Evolutionary conservation across 495 filamentous ascomycete genomes (phyloP), one percentile per base, ranked within the genome.

Genomic region (Neurospora sp.): DNA sequence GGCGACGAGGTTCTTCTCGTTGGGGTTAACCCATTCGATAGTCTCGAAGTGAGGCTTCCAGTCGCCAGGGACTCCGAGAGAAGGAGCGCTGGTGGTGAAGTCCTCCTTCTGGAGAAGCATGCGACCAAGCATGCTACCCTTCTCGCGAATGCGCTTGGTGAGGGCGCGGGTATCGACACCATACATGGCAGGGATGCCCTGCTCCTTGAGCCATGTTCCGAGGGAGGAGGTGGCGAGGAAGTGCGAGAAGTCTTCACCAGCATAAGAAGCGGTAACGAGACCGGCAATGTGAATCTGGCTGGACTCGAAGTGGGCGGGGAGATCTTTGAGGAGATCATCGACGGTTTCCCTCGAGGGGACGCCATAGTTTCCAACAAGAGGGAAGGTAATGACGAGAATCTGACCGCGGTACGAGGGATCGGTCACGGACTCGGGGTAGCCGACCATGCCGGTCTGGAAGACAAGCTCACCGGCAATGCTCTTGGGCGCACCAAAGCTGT

Each of bases 391-490:
- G 78, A 98, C 95, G 78, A 97, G 86, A 73, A 98, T 98, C 85
- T 99, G 96, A 66, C 96, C 96, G 76, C 96, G 94, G 87, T 99
- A 99, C 39, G 96, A 98, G 44, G 96, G 96, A 78, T 98, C 96
- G 79, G 96, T 98, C 89, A 99, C 89, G 69, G 95, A 97, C 85
- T 99, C 96, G 39, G 96, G 94, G 80, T 99, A 99, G 74, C 96
- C 96, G 72, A 99, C 96, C 96, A 99, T 97, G 79, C 96, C 96
- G 70, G 96, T 99, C 87, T 99, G 96, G 85, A 99, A 99, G 82
- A 99, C 96, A 80, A 98, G 86, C 88, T 99, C 96, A 78, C 96
- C 96, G 73, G 95, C 91, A 77, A 96, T 89, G 80, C 91, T 96
- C 87, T 93, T 96, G 79, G 93, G 86, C 37, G 94, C 93, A 79